Percentiles rank a stretch among this genome's conserved stretches.
Conservation (phyloP, 768 basidiomycete genomes). For the Boletus sensibilis region DNA sequence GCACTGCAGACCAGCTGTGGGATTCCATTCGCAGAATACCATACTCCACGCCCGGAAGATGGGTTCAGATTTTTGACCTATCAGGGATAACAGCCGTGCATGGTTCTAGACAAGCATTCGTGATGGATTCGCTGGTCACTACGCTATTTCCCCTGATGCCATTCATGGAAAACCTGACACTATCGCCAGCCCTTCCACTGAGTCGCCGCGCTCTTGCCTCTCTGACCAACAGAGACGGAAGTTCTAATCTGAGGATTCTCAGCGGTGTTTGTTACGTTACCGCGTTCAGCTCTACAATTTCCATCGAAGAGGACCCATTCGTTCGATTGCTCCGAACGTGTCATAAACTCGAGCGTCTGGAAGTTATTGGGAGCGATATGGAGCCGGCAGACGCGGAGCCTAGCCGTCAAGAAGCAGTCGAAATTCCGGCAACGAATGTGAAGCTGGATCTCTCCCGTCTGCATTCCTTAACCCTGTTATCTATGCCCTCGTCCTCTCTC, state of each 20-base stretch:
- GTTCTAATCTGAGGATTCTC: constrained; percentile 47
- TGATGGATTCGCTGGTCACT: constrained; percentile 62
- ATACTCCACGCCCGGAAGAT: constrained; percentile 84
- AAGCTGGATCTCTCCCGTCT: constrained; percentile 54
- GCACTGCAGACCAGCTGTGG: constrained; percentile 73
- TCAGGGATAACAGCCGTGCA: constrained; percentile 48
- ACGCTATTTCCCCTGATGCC: constrained; percentile 66
- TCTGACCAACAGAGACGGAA: constrained; percentile 52
- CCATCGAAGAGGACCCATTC: constrained; percentile 49
- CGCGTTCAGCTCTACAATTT: constrained; percentile 27
- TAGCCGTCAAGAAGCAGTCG: constrained; percentile 16
- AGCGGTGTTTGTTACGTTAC: constrained; percentile 55
- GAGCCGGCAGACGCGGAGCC: constrained; percentile 51
- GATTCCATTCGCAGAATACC: constrained; percentile 86
- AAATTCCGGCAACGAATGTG: constrained; percentile 33
- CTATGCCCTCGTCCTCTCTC: constrained; percentile 65
- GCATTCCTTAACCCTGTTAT: constrained; percentile 58
- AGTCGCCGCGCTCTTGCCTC: constrained; percentile 59
- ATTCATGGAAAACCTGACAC: constrained; percentile 51
- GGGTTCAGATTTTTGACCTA: constrained; percentile 77
- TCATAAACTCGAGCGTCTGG: constrained; percentile 58
- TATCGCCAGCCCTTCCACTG: constrained; percentile 57
- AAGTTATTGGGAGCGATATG: constrained; percentile 58
- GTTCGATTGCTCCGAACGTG: constrained; percentile 56
- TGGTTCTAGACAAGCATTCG: constrained; percentile 45